Evolutionary conservation across 2,329 filamentous ascomycete species (phyloP), one percentile per base, ranked within the genome.

Genomic region (Nemania sp.): DNA sequence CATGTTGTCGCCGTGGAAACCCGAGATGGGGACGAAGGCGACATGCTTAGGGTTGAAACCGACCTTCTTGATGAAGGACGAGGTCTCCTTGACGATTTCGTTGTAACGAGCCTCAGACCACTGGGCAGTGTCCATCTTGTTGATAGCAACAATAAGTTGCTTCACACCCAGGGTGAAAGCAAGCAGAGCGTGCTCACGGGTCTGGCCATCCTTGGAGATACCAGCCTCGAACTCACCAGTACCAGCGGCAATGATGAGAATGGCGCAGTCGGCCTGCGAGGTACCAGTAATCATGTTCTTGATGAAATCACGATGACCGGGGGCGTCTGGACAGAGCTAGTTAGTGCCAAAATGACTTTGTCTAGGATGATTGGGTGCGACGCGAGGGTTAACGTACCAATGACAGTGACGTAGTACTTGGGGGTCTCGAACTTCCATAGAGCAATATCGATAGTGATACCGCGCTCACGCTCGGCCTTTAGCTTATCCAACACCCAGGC

Each of bases 231-330:
- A 99, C 88, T 99, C 94, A 97, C 94, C 94, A 91, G 91, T 96
- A 86, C 94, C 94, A 75, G 94, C 91, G 73, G 93, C 94, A 81
- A 99, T 99, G 83, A 99, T 97, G 85, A 99, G 92, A 79, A 99
- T 91, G 75, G 94, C 94, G 83, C 94, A 97, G 77, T 99, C 94
- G 72, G 94, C 94, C 89, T 97, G 94, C 80, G 94, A 99, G 76
- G 94, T 97, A 92, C 94, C 94, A 89, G 94, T 97, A 80, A 99
- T 99, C 94, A 99, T 99, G 92, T 97, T 99, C 93, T 99, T 99
- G 91, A 99, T 97, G 87, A 97, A 99, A 77, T 99, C 94, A 94
- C 94, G 93, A 83, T 99, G 94, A 82, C 94, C 94, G 74, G 94
- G 94, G 79, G 94, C 94, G 75, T 99, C 90, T 89, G 67, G 8